Conservation (phyloP, 371 early-diverging fungal genomes). For the Umbelopsis sp. region DNA sequence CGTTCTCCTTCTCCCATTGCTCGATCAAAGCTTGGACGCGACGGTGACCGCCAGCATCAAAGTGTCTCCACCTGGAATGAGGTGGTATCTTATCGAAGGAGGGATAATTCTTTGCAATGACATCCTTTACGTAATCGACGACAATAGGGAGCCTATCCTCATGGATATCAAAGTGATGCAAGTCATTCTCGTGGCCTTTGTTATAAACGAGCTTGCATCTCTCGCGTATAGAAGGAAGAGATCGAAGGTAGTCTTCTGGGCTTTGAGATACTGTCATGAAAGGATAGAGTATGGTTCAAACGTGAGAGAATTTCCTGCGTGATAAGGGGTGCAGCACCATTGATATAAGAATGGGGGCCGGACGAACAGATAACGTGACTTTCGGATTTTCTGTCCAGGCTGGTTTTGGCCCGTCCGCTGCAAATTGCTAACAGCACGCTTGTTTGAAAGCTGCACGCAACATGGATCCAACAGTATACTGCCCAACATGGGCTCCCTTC, state of each 20-base stretch:
- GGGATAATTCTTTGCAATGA: conserved; percentile 77
- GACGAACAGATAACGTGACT: background rate
- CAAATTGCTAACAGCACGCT: background rate
- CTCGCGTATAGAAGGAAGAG: conserved; percentile 81
- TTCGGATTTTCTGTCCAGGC: background rate
- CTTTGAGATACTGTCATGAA: background rate
- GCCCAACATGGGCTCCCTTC: conserved; percentile 53
- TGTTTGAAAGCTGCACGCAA: background rate
- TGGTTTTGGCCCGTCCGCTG: background rate
- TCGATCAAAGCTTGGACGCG: conserved; percentile 54
- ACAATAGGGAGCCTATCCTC: conserved; percentile 62
- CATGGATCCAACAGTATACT: conserved; percentile 46
- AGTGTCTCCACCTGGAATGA: conserved; percentile 90
- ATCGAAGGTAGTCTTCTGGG: conserved; percentile 64
- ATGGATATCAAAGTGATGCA: conserved; percentile 73
- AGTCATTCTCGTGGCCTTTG: conserved; percentile 51
- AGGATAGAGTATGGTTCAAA: background rate
- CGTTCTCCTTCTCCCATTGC: conserved; percentile 27
- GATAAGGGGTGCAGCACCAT: background rate
- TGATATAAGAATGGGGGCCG: no score
- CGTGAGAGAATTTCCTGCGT: conserved; percentile 17
- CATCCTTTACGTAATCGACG: conserved; percentile 64
- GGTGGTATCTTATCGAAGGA: conserved; percentile 72
- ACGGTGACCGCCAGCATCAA: conserved; percentile 56
- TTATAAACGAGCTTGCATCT: conserved; percentile 69